Conservation (phyloP, 2,329 filamentous ascomycete genomes). For the Aspergillus sp. region DNA sequence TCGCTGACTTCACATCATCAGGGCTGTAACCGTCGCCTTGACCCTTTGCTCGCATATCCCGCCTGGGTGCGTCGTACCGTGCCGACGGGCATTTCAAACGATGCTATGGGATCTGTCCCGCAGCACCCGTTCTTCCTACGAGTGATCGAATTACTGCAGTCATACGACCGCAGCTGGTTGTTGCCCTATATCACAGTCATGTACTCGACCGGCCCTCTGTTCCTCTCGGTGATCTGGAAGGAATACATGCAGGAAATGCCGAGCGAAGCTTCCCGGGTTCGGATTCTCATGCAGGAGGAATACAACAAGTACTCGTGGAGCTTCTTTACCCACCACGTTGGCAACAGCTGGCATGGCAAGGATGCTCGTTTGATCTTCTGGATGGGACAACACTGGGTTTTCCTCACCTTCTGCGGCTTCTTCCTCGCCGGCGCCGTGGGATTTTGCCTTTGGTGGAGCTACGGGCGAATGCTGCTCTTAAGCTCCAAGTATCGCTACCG, state of each 20-base stretch:
- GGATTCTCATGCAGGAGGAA: slow-evolving; percentile 68
- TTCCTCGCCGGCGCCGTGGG: slow-evolving; percentile 49
- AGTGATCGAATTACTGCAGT: slow-evolving; percentile 66
- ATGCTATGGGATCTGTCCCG: slow-evolving; percentile 72
- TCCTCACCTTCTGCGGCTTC: slow-evolving; percentile 55
- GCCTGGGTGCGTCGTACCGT: slow-evolving; percentile 70
- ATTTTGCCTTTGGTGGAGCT: slow-evolving; percentile 51
- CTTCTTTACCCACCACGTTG: slow-evolving; percentile 67
- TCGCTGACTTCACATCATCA: slow-evolving; percentile 29
- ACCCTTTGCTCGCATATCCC: slow-evolving; percentile 67
- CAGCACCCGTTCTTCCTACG: slow-evolving; percentile 72
- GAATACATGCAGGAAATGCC: slow-evolving; percentile 60
- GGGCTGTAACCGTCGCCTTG: slow-evolving; percentile 68
- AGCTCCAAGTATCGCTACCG: slow-evolving; percentile 42
- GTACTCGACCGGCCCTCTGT: slow-evolving; percentile 74
- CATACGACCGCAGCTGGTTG: slow-evolving; percentile 68
- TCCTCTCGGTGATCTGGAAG: slow-evolving; percentile 73
- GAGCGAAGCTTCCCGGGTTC: slow-evolving; percentile 53
- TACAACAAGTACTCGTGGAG: slow-evolving; percentile 69
- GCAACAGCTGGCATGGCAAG: slow-evolving; percentile 65
- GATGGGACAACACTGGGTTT: slow-evolving; percentile 58
- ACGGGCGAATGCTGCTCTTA: slow-evolving; percentile 47
- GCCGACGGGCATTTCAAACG: slow-evolving; percentile 78
- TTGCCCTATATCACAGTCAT: slow-evolving; percentile 76
- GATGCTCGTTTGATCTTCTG: slow-evolving; percentile 67